These are phyloP conservation scores for Nothophaeocryptopus gaeumannii DNA, from an alignment of 2,329 filamentous ascomycete genomes.

Conservation along the genomic window DNA sequence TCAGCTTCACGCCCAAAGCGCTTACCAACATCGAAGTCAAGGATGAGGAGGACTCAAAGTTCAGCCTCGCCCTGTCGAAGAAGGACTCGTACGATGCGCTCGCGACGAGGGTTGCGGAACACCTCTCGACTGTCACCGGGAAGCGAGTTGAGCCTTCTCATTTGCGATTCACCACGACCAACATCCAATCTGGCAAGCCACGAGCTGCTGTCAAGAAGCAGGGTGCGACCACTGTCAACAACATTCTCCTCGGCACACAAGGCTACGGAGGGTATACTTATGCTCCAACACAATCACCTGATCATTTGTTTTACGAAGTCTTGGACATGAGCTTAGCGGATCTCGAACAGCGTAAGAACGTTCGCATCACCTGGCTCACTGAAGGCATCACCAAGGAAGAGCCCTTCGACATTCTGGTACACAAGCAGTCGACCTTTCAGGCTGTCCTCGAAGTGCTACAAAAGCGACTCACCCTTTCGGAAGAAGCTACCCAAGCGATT, in stretches of 20 bases:
- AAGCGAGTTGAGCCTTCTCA: constrained; percentile 72
- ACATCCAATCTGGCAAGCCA: constrained; percentile 70
- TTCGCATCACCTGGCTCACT: constrained; percentile 79
- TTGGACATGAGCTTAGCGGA: constrained; percentile 92
- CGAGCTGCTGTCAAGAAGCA: constrained; percentile 74
- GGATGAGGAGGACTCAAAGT: constrained; percentile 58
- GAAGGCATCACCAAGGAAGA: constrained; percentile 95
- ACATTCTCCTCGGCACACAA: constrained; percentile 67
- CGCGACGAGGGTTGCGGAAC: constrained; percentile 75
- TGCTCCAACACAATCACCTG: constrained; percentile 54
- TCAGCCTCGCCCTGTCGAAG: constrained; percentile 75
- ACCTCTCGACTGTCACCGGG: constrained; percentile 50
- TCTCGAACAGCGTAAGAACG: constrained; percentile 83
- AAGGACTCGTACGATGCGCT: constrained; percentile 90
- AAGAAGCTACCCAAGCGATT: constrained; percentile 70
- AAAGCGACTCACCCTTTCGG: constrained; percentile 75
- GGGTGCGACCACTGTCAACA: constrained; percentile 66
- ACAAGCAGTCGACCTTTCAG: constrained; percentile 76
- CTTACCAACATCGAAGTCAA: constrained; percentile 31
- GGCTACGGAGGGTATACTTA: constrained; percentile 70
- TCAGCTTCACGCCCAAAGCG: constrained; percentile 70
- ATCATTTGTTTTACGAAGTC: constrained; percentile 87
- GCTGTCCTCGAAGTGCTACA: constrained; percentile 74
- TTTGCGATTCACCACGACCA: constrained; percentile 86
- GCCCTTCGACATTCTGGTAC: constrained; percentile 75